Evolutionary conservation across 345 rosid species (phyloP), one percentile per base, ranked within the genome.

Genomic region (Acer saccharum): DNA sequence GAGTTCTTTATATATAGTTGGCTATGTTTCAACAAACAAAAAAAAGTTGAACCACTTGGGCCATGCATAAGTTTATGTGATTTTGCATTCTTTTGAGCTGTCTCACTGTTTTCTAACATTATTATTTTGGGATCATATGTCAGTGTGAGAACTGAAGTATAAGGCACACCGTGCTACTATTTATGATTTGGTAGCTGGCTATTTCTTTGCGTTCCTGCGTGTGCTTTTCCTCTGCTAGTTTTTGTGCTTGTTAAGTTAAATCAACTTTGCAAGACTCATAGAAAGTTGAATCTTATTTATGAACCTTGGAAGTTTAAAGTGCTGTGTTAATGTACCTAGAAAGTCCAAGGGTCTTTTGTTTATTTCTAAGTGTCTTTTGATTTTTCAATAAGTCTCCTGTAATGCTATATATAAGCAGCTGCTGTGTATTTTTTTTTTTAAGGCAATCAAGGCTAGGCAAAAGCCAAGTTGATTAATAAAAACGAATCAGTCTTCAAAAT

Each of bases 161-260:
- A 25, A 48, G 41, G 52, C 52, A 50, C 58, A 9, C 52, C 50
- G 8, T 48, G 21, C n/a, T 7, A 7, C n/a, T 7, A 7, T 69
- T 14, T 57, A 46, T 48, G 18, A 69, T 69, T 69, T 69, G 71
- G 6, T 25, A 61, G 21, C 61, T 69, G 43, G 70, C 14, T 10
- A 21, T 48, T 16, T 25, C 2, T 69, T 48, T 58, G 64, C 9
- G 16, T 57, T 57, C 35, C 63, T 72, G 2, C 16, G 6, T 32
- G 65, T 72, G 39, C 25, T 23, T 35, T 32, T 41, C 16, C 10
- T 29, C 41, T 14, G 61, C 77, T 74, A 5, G 27, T 10, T 63
- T 10, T 62, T 14, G 13, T 39, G 14, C 20, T 72, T 72, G 20
- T n/a, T n/a, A 25, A 25, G 27, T 25, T 25, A 1, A 25, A 25